A percentile compares a stretch with the other conserved stretches of the same genome.
phyloP scores from a whole-genome alignment of 2,329 filamentous ascomycete genomes.

The Apiospora hydei region DNA sequence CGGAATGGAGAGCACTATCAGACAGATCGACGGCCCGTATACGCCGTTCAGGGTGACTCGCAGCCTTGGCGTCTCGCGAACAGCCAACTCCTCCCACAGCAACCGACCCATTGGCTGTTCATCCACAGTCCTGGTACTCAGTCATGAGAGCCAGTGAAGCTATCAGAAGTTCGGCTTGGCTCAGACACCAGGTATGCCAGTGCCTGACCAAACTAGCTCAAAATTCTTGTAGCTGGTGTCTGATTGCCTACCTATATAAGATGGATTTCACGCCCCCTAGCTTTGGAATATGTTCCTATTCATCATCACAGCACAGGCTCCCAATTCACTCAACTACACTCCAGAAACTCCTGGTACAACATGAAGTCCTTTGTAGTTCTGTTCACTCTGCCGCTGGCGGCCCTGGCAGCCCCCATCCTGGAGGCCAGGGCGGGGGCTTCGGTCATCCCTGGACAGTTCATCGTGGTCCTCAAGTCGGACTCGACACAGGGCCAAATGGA shows the following conservation, averaged over 20 bases:
- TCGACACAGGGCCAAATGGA: conserved; percentile 27
- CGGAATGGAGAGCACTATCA: not conserved
- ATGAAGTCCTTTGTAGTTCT: conserved; percentile 37
- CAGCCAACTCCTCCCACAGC: not conserved
- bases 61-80: not conserved
- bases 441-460: conserved; percentile 38
- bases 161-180: not conserved
- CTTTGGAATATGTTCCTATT: not conserved
- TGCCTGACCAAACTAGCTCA: not conserved
- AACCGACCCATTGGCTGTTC: not conserved
- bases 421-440: conserved; percentile 31
- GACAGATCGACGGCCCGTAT: not conserved
- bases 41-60: not conserved
- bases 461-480: conserved; percentile 39
- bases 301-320: not conserved
- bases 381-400: conserved; percentile 31
- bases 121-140: not conserved
- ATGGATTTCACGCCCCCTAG: not conserved
- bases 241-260: not conserved
- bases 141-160: not conserved
- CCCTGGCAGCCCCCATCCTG: conserved; percentile 37
- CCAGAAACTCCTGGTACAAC: not conserved
- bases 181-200: not conserved
- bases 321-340: not conserved
- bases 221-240: not conserved